A percentile compares a stretch with the other conserved stretches of the same genome.
These are phyloP conservation scores for Cyathus striatus DNA, from an alignment of 768 basidiomycete genomes.

Conservation along the genomic window DNA sequence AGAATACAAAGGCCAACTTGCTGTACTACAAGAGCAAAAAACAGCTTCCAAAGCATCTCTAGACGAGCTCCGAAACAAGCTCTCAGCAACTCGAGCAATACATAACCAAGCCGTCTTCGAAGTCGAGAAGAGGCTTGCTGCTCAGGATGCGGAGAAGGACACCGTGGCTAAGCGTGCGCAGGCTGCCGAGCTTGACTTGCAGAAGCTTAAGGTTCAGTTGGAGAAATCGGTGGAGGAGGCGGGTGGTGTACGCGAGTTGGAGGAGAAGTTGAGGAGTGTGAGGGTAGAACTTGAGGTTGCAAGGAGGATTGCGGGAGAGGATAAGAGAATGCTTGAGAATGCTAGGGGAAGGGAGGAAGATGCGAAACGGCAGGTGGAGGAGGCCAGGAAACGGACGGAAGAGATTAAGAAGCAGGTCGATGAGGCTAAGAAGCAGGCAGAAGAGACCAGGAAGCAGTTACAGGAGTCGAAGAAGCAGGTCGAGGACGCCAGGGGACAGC, in stretches of 20 bases:
- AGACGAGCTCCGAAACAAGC: slow-evolving; percentile 19
- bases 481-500: slow-evolving; percentile 4
- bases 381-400: neutral
- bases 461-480: neutral
- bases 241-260: slow-evolving; percentile 15
- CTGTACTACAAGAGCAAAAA: slow-evolving; percentile 36
- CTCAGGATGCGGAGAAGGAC: slow-evolving; percentile 21
- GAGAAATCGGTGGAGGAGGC: slow-evolving; percentile 18
- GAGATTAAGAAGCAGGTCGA: slow-evolving; percentile 1
- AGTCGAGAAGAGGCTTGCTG: too few relatives aligned
- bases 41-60: slow-evolving; percentile 15
- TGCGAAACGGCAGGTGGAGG: neutral
- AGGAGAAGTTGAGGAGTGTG: slow-evolving; percentile 11
- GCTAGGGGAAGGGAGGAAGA: neutral
- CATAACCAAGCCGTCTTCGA: too few relatives aligned
- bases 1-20: slow-evolving; percentile 30
- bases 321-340: neutral
- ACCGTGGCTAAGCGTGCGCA: slow-evolving; percentile 9
- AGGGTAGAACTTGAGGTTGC: slow-evolving; percentile 5
- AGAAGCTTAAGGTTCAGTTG: slow-evolving; percentile 19
- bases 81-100: too few relatives aligned
- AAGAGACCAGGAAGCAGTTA: slow-evolving; percentile 2
- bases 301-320: neutral
- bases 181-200: slow-evolving; percentile 16
- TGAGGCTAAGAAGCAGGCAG: slow-evolving; percentile 7